These are phyloP conservation scores for Colletotrichum sp. DNA, from an alignment of 2,329 filamentous ascomycete species.

Conservation along the genomic window DNA sequence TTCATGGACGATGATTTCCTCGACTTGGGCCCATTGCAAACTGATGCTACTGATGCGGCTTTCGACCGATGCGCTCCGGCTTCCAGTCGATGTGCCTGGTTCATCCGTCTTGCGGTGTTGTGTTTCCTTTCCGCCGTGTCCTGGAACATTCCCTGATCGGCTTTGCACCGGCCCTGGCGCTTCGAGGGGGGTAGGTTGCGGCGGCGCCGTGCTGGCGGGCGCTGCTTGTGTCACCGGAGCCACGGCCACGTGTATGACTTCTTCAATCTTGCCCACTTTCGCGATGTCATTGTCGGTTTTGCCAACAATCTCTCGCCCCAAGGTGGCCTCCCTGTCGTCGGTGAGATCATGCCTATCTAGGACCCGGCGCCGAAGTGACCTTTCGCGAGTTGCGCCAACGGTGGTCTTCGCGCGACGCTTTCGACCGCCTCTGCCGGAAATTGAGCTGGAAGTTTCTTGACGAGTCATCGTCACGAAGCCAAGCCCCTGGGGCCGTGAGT, in stretches of 20 bases:
- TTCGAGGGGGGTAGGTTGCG: fast-evolving
- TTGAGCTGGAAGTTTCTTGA: not conserved
- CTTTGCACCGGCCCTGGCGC: fast-evolving
- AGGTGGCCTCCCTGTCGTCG: not conserved
- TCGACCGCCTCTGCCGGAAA: not conserved
- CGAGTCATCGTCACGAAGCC: not conserved
- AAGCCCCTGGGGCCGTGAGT: not conserved
- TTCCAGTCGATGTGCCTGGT: too few species aligned
- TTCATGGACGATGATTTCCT: not conserved
- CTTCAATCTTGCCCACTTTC: not conserved
- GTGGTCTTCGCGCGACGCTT: not conserved
- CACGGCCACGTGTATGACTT: not conserved
- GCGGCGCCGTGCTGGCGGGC: fast-evolving
- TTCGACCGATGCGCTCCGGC: too few species aligned
- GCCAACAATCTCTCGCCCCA: not conserved
- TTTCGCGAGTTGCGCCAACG: fast-evolving
- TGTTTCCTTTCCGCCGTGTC: too few species aligned
- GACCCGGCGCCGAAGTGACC: too few species aligned
- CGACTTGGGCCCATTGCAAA: fast-evolving
- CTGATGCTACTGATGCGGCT: not conserved
- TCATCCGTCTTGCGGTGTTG: too few species aligned
- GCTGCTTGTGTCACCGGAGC: not conserved
- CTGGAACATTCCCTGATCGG: too few species aligned
- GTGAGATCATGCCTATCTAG: not conserved
- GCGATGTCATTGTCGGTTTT: fast-evolving